Conservation (phyloP, 192 early-diverging fungal genomes). For the Coemansia asiatica region DNA sequence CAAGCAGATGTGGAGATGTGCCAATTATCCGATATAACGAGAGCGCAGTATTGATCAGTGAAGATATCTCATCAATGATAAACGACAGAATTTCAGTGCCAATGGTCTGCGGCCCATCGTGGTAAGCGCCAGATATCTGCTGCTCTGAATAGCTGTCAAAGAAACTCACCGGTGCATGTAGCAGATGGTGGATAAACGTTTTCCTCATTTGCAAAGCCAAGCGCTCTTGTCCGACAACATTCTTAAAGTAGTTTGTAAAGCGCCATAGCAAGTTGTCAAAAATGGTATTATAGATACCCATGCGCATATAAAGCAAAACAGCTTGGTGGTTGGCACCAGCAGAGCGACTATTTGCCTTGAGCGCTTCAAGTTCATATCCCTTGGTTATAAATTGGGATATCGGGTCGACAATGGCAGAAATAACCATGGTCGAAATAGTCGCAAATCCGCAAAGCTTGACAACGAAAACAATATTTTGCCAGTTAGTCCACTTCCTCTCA, state of each 20-base stretch:
- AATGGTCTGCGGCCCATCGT: conserved; percentile 16
- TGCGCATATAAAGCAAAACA: conserved; percentile 21
- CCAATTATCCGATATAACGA: conserved; percentile 20
- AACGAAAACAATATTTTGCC: conserved; percentile 28
- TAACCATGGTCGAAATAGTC: conserved; percentile 10
- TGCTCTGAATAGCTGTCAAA: conserved; percentile 38
- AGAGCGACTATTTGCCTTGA: conserved; percentile 18
- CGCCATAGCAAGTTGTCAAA: background rate
- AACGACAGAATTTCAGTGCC: conserved; percentile 15
- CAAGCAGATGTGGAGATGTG: conserved; percentile 25
- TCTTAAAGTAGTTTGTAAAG: conserved; percentile 3
- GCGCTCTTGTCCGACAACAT: background rate
- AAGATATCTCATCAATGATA: conserved; percentile 15
- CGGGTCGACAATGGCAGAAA: conserved; percentile 30
- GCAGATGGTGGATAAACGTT: conserved; percentile 22
- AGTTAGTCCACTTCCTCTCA: conserved; percentile 27
- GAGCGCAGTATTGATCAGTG: conserved; percentile 4
- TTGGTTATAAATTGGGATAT: conserved; percentile 22
- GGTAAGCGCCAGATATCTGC: conserved; percentile 23
- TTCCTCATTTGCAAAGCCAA: conserved; percentile 15
- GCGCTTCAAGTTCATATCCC: conserved; percentile 22
- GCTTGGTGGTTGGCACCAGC: conserved; percentile 5
- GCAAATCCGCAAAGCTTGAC: conserved; percentile 25
- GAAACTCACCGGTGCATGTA: conserved; percentile 39
- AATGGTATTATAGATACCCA: conserved; percentile 17